Percentiles rank a stretch among this genome's conserved stretches.
phyloP scores from a whole-genome alignment of 805 yeast genomes.

The Sugiyamaella smithiae region DNA sequence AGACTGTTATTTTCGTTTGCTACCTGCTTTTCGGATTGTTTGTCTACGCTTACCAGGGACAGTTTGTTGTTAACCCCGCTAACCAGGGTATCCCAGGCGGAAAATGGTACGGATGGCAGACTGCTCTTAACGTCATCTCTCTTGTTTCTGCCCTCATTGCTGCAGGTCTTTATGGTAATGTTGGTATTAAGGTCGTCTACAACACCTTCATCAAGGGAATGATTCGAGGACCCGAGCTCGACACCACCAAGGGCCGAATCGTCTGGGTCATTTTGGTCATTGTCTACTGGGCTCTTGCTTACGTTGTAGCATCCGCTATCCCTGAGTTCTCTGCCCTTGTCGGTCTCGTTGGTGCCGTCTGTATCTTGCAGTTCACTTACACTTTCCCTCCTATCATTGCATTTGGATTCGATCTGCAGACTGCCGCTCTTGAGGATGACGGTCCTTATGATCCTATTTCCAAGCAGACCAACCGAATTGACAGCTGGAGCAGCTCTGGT shows the following conservation, averaged over 20 bases:
- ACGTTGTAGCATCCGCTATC: conserved; percentile 44
- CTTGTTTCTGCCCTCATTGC: conserved; percentile 44
- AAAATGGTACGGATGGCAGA: conserved; percentile 36
- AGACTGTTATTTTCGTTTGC: conserved; percentile 38
- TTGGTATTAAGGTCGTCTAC: conserved; percentile 47
- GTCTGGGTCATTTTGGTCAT: conserved; percentile 39
- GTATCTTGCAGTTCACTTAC: conserved; percentile 46
- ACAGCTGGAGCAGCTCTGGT: conserved; percentile 34
- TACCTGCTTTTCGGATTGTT: conserved; percentile 45
- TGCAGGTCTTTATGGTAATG: conserved; percentile 46
- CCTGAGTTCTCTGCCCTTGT: conserved; percentile 42
- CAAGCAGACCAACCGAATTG: conserved; percentile 24
- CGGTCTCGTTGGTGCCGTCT: conserved; percentile 42
- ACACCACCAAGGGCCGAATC: conserved; percentile 35
- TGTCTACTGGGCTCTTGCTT: conserved; percentile 46
- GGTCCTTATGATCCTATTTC: conserved; percentile 26
- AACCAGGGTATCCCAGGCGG: conserved; percentile 40
- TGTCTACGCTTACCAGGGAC: conserved; percentile 47
- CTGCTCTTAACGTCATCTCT: conserved; percentile 38
- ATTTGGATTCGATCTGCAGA: conserved; percentile 27
- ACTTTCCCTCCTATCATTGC: conserved; percentile 39
- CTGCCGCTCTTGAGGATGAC: conserved; percentile 33
- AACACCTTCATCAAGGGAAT: conserved; percentile 38
- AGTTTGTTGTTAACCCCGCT: conserved; percentile 44
- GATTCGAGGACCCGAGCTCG: conserved; percentile 34